Evolutionary conservation across 139 green algal genomes (phyloP).

Genomic region (Tetradesmus obliquus): DNA sequence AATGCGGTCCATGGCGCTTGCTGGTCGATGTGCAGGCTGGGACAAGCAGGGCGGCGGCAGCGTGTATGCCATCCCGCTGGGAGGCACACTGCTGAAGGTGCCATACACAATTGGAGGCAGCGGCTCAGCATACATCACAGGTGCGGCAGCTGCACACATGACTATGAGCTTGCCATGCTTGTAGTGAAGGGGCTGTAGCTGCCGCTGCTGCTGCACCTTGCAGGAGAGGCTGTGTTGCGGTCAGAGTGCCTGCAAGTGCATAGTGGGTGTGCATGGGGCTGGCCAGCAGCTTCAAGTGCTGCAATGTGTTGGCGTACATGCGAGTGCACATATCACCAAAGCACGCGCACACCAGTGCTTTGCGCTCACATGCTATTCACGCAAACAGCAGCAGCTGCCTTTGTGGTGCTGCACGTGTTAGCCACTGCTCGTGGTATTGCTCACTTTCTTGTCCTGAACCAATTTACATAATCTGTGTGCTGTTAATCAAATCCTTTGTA

Average conservation of each 20-base stretch:
- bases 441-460: too few relatives aligned
- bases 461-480: too few relatives aligned
- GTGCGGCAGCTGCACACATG: neutral
- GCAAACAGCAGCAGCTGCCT: too few relatives aligned
- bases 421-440: too few relatives aligned
- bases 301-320: too few relatives aligned
- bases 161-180: too few relatives aligned
- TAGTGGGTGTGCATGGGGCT: neutral
- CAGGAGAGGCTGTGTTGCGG: too few relatives aligned
- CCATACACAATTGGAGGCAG: constrained; percentile 87
- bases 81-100: constrained; percentile 82
- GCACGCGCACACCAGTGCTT: too few relatives aligned
- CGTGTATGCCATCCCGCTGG: constrained; percentile 88
- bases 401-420: too few relatives aligned
- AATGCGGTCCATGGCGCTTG: neutral
- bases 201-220: neutral
- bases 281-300: too few relatives aligned
- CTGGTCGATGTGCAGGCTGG: constrained; percentile 42
- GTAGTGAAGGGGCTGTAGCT: neutral
- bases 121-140: constrained; percentile 90
- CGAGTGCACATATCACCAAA: too few relatives aligned
- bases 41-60: constrained; percentile 63
- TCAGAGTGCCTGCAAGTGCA: neutral
- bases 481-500: neutral
- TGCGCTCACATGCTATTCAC: too few relatives aligned